A percentile compares a stretch with the other conserved stretches of the same genome.
phyloP scores from a whole-genome alignment of 2,329 filamentous ascomycete species.

The Microcyclosporella mali region DNA sequence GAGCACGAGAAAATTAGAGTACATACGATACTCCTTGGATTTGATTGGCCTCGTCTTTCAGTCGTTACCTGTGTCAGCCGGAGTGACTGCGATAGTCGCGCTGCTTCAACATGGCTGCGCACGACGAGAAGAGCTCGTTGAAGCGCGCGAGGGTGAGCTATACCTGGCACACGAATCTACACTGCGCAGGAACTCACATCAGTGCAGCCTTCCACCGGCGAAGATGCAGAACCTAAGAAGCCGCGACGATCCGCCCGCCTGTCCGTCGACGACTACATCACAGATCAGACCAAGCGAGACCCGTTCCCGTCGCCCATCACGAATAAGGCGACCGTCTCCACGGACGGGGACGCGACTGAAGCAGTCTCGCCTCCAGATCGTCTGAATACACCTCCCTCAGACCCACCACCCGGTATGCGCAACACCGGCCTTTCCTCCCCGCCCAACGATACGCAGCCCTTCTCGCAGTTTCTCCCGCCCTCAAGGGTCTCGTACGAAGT shows the following conservation, averaged over 20 bases:
- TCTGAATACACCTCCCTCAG: conserved; percentile 41
- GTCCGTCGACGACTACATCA: conserved; percentile 29
- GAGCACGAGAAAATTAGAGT: too few species aligned
- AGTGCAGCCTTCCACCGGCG: conserved; percentile 58
- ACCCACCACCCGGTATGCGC: conserved; percentile 30
- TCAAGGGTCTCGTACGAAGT: conserved; percentile 70
- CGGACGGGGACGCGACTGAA: conserved; percentile 66
- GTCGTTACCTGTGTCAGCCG: too few species aligned
- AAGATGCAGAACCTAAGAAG: conserved; percentile 72
- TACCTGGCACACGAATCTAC: conserved; percentile 4
- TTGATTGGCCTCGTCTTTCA: too few species aligned
- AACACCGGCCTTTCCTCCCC: conserved; percentile 53
- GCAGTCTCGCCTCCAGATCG: conserved; percentile 56
- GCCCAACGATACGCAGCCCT: conserved; percentile 65
- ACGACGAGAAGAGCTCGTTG: conserved; percentile 69
- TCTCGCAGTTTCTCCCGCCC: conserved; percentile 74
- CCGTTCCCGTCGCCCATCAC: conserved; percentile 76
- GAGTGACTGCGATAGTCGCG: too few species aligned
- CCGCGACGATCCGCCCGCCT: conserved; percentile 71
- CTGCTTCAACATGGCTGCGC: conserved; percentile 24
- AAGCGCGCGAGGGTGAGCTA: conserved; percentile 69
- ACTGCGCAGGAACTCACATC: conserved; percentile 20
- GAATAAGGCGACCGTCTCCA: conserved; percentile 57
- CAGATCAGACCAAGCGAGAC: conserved; percentile 44
- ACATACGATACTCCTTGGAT: too few species aligned